Conservation (phyloP, 495 filamentous ascomycete genomes). For the Elaphomyces granulatus region DNA sequence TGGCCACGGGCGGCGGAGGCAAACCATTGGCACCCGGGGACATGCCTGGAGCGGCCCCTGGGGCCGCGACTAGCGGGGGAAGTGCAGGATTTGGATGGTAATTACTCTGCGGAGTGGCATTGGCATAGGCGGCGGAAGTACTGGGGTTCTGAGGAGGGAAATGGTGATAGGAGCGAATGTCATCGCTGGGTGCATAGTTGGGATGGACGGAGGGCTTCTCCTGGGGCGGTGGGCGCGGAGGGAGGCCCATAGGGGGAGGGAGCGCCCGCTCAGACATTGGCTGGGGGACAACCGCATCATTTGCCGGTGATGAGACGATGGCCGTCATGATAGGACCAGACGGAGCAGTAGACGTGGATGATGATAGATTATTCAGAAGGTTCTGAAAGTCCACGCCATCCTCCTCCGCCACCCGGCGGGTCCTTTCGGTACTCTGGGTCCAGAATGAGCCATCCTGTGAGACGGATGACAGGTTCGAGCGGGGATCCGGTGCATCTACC, state of each 20-base stretch:
- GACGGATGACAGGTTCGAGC: constrained; percentile 10
- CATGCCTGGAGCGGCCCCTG: constrained; percentile 34
- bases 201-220: constrained; percentile 42
- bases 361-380: constrained; percentile 37
- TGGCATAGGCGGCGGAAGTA: constrained; percentile 4
- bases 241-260: constrained; percentile 23
- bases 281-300: constrained; percentile 17
- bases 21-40: constrained; percentile 38
- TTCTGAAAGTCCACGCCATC: constrained; percentile 38
- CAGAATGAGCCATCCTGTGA: too few species aligned
- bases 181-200: constrained; percentile 40
- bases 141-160: constrained; percentile 22
- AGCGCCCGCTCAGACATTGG: constrained; percentile 11
- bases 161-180: constrained; percentile 45
- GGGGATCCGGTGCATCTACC: constrained; percentile 18
- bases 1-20: constrained; percentile 44
- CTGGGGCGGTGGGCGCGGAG: constrained; percentile 37
- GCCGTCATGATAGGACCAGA: constrained; percentile 19
- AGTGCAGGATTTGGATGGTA: constrained; percentile 28
- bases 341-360: constrained; percentile 22
- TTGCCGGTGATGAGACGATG: constrained; percentile 16
- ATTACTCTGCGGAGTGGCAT: constrained; percentile 19
- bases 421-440: too few species aligned
- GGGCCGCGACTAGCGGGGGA: constrained; percentile 32
- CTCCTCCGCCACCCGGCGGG: constrained; percentile 10